These are phyloP conservation scores for Mucor irregularis DNA, from an alignment of 371 early-diverging fungal species.

Conservation along the genomic window DNA sequence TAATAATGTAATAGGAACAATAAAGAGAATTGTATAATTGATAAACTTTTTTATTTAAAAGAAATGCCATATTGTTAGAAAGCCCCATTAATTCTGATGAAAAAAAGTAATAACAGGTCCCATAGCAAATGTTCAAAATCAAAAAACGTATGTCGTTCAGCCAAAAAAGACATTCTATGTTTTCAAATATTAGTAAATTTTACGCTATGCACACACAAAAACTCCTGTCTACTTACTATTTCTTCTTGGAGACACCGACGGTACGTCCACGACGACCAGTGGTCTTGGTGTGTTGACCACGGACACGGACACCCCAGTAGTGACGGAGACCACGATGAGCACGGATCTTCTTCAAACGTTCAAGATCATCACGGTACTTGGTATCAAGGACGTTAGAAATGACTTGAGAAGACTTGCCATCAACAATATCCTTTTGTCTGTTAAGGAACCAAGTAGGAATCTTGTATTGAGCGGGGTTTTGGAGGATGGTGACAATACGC, in stretches of 20 bases:
- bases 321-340: slow-evolving; percentile 95
- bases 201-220: slow-evolving; percentile 56
- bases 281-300: slow-evolving; percentile 98
- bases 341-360: slow-evolving; percentile 97
- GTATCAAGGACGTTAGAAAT: slow-evolving; percentile 95
- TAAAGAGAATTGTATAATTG: background rate
- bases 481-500: slow-evolving; percentile 87
- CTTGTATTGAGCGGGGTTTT: slow-evolving; percentile 94
- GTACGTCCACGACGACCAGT: slow-evolving; percentile 98
- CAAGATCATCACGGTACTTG: slow-evolving; percentile 96
- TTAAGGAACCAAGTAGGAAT: slow-evolving; percentile 99
- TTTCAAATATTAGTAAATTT: too few relatives aligned
- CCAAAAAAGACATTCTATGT: slow-evolving; percentile 12
- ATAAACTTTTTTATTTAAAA: background rate
- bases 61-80: background rate
- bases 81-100: too few relatives aligned
- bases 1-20: background rate
- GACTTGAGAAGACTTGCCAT: slow-evolving; percentile 93
- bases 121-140: slow-evolving; percentile 7
- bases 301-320: slow-evolving; percentile 95
- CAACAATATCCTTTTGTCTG: slow-evolving; percentile 96
- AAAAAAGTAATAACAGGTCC: background rate
- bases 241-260: slow-evolving; percentile 99
- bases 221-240: slow-evolving; percentile 93
- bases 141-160: slow-evolving; percentile 2